Conservation (phyloP, 139 green algal genomes). For the Closterium sp. region DNA sequence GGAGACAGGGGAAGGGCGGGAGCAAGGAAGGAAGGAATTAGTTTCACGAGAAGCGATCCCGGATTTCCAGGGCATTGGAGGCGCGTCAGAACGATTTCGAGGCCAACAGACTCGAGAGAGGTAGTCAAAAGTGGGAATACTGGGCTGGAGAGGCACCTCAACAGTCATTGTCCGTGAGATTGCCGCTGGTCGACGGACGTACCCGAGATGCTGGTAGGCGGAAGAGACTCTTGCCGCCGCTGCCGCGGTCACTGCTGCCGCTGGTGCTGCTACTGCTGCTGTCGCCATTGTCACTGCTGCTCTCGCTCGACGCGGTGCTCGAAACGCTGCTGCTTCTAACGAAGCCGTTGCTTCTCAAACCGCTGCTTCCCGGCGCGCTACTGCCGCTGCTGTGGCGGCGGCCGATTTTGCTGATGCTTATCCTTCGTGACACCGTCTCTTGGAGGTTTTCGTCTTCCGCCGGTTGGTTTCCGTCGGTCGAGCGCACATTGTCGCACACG, state of each 20-base stretch:
- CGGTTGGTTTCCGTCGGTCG: not conserved
- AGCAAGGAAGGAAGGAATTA: too few species aligned
- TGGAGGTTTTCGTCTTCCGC: not conserved
- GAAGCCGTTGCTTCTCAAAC: not conserved
- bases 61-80: too few species aligned
- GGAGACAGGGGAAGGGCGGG: too few species aligned
- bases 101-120: too few species aligned
- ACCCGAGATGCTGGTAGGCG: too few species aligned
- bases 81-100: too few species aligned
- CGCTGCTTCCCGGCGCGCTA: not conserved
- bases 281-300: not conserved
- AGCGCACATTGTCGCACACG: not conserved
- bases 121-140: too few species aligned
- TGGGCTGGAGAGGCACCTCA: too few species aligned
- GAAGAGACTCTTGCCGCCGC: not conserved
- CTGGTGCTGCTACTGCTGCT: not conserved
- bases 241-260: not conserved
- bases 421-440: not conserved
- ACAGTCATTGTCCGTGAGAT: too few species aligned
- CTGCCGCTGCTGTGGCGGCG: not conserved
- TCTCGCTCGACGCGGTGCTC: not conserved
- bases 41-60: too few species aligned
- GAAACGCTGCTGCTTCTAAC: not conserved
- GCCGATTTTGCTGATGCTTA: not conserved
- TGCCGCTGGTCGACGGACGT: too few species aligned